Evolutionary conservation across 2,329 filamentous ascomycete species (phyloP).

Genomic region (Endocalyx cinctus): DNA sequence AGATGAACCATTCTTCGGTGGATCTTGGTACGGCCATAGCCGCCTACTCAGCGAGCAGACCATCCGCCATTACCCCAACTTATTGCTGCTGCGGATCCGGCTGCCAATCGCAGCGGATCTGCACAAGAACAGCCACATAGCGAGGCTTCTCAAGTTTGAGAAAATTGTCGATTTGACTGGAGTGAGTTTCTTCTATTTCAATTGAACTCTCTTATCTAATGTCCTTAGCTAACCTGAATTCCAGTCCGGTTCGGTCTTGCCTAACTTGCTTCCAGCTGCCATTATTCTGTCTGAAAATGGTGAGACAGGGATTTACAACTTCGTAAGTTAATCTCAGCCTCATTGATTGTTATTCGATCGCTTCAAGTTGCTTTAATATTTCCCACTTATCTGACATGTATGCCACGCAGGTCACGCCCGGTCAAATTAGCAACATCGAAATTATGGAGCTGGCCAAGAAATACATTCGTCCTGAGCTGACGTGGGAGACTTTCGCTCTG

Average conservation of each 20-base stretch:
- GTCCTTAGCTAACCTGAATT: neutral
- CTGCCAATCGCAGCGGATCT: conserved; percentile 6
- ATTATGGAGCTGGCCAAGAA: conserved; percentile 10
- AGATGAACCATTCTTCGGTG: conserved; percentile 7
- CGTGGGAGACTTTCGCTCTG: conserved; percentile 8
- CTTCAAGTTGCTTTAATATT: too few species aligned
- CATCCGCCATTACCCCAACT: conserved; percentile 8
- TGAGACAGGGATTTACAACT: conserved; percentile 8
- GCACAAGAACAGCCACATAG: conserved; percentile 4
- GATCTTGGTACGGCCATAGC: conserved; percentile 7
- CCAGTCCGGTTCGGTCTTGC: conserved; percentile 5
- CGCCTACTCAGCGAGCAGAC: conserved; percentile 7
- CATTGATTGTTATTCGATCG: neutral
- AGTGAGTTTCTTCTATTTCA: neutral
- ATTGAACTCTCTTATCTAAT: neutral
- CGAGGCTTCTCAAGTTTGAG: conserved; percentile 4
- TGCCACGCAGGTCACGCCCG: conserved; percentile 1
- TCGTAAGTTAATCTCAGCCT: neutral
- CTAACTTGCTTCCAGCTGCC: conserved; percentile 7
- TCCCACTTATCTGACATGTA: neutral
- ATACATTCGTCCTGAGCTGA: conserved; percentile 6
- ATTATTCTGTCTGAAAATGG: conserved; percentile 5
- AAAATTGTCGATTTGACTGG: conserved; percentile 4
- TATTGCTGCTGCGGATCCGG: conserved; percentile 6
- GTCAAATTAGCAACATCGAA: conserved; percentile 5